Percentiles rank a stretch among this genome's conserved stretches.
These are phyloP conservation scores for Hypoxylon sp. DNA, from an alignment of 2,329 filamentous ascomycete genomes.

Conservation along the genomic window DNA sequence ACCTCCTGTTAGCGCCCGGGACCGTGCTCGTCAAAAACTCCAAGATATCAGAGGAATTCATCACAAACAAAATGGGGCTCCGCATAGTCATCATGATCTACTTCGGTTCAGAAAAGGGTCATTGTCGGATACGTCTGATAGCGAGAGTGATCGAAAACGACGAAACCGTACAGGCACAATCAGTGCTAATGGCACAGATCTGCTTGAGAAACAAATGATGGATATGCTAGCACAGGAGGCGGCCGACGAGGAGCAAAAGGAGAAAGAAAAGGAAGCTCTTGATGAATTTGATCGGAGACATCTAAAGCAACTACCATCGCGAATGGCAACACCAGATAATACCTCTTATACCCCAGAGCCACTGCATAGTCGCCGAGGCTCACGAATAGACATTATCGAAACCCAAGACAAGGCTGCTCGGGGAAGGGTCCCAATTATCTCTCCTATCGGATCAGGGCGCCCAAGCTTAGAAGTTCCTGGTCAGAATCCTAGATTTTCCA, in stretches of 20 bases:
- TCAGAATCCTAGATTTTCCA: slow-evolving; percentile 50
- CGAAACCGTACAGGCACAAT: slow-evolving; percentile 57
- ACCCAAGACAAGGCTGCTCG: slow-evolving; percentile 30
- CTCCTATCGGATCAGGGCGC: slow-evolving; percentile 48
- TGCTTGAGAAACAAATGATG: slow-evolving; percentile 69
- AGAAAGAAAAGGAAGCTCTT: slow-evolving; percentile 44
- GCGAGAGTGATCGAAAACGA: slow-evolving; percentile 58
- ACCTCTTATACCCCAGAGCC: slow-evolving; percentile 21
- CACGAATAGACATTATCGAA: slow-evolving; percentile 36
- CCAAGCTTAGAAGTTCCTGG: slow-evolving; percentile 60
- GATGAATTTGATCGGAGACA: slow-evolving; percentile 46
- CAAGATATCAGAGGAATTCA: slow-evolving; percentile 64
- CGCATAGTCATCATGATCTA: slow-evolving; percentile 61
- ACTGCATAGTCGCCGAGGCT: slow-evolving; percentile 29
- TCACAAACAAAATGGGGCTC: slow-evolving; percentile 61
- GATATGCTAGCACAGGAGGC: slow-evolving; percentile 67
- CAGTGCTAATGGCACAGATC: slow-evolving; percentile 59
- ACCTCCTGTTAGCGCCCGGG: slow-evolving; percentile 62
- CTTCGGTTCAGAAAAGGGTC: slow-evolving; percentile 62
- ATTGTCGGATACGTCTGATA: slow-evolving; percentile 68
- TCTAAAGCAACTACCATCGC: slow-evolving; percentile 47
- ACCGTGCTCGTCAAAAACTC: slow-evolving; percentile 68
- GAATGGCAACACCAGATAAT: slow-evolving; percentile 44
- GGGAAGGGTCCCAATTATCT: slow-evolving; percentile 36
- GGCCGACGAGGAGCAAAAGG: slow-evolving; percentile 52